Evolutionary conservation across 2,329 filamentous ascomycete species (phyloP).

Genomic region (Claviceps sp.): DNA sequence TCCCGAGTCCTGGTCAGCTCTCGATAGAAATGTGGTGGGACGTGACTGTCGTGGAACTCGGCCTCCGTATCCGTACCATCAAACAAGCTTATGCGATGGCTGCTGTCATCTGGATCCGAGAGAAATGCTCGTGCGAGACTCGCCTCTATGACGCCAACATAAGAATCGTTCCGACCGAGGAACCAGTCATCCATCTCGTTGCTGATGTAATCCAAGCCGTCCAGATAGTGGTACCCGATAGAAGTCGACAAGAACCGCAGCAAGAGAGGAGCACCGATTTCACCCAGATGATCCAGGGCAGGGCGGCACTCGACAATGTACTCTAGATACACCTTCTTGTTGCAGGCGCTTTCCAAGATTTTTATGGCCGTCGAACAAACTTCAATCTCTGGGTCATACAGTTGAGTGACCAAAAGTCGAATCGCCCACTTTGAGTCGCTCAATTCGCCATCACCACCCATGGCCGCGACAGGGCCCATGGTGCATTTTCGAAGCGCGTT

Average conservation of each 20-base stretch:
- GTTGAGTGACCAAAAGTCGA: slow-evolving; percentile 86
- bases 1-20: slow-evolving; percentile 87
- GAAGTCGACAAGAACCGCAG: slow-evolving; percentile 90
- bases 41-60: slow-evolving; percentile 48
- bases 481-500: slow-evolving; percentile 80
- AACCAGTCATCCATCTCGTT: slow-evolving; percentile 99
- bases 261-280: slow-evolving; percentile 87
- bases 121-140: slow-evolving; percentile 76
- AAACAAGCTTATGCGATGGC: slow-evolving; percentile 44
- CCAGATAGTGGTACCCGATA: slow-evolving; percentile 93
- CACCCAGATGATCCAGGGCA: slow-evolving; percentile 84
- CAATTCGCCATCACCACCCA: slow-evolving; percentile 23
- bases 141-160: slow-evolving; percentile 90
- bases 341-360: slow-evolving; percentile 94
- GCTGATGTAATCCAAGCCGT: slow-evolving; percentile 95
- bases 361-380: slow-evolving; percentile 95
- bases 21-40: slow-evolving; percentile 96
- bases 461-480: slow-evolving; percentile 31
- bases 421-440: slow-evolving; percentile 90
- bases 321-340: slow-evolving; percentile 78
- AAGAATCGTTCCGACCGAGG: slow-evolving; percentile 88
- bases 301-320: slow-evolving; percentile 95
- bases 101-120: slow-evolving; percentile 45
- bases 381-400: slow-evolving; percentile 94
- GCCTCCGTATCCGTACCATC: slow-evolving; percentile 43